Base-by-base conservation (phyloP, 2,329 filamentous ascomycete species). In the Leptographium radiaticola region DNA sequence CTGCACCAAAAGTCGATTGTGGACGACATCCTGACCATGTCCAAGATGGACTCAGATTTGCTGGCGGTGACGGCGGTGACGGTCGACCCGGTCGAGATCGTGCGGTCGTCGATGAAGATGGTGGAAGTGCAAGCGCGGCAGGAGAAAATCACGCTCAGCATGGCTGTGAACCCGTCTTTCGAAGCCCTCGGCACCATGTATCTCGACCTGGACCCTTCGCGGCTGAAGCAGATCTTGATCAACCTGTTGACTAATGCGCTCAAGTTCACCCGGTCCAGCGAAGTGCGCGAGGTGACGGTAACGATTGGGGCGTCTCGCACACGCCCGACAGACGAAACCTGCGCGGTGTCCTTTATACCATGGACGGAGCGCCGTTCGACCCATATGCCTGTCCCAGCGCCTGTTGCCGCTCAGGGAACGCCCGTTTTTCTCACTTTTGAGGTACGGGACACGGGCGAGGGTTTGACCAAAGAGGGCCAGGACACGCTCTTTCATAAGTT, bases 191-290 rank as follows among this genome's bases (percentile, higher is more conserved):
- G 68, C 0, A 70, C 86, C 38, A 79, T 84, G 39, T 89, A 81
- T 73, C 79, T 89, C 4, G 68, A 75, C 38, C 67, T 89, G 33
- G 87, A 91, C 63, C 83, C 87, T 0, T 85, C 83, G 16, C 76
- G 87, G 30, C 80, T 91, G 50, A 76, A 86, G 51, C 87, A 91
- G 65, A 84, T 90, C 1, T 71, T 90, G 4, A 89, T 91, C 64
- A 91, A 91, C 61, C 74, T 91, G 1, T 77, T 87, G 10, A 87
- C 86, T 9, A 91, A 91, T 61, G 85, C 86, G 0, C 83, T 91
- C 65, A 91, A 91, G 62, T 91, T 90, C 63, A 91, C 87, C 1
- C 81, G 81, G 39, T 74, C 74, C 0, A 79, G 83, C 18, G 72
- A 74, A 16, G 77, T 71, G 13, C 76, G 81, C 9, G 77, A 79